Percentiles rank a stretch among this genome's conserved stretches.
Evolutionary conservation across 2,329 filamentous ascomycete species (phyloP).

Genomic region (Colletotrichum horii): DNA sequence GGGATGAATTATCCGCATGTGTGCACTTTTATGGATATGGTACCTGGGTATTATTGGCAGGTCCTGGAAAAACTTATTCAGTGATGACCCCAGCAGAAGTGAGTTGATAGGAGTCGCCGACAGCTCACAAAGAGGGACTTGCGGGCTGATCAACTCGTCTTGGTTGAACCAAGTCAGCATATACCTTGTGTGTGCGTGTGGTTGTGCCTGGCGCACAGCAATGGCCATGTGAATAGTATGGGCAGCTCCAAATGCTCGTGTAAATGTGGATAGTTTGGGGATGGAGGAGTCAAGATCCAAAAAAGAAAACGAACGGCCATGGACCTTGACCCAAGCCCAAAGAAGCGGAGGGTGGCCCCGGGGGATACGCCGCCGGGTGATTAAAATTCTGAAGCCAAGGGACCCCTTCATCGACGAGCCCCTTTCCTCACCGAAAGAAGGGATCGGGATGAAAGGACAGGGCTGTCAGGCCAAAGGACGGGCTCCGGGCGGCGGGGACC

Average conservation of each 20-base stretch:
- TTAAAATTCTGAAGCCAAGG: background rate
- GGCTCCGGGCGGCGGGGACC: constrained; percentile 2
- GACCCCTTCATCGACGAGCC: background rate
- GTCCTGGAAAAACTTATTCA: background rate
- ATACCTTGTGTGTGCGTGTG: background rate
- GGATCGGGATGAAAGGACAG: background rate
- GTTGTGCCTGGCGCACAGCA: background rate
- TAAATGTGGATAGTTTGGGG: background rate
- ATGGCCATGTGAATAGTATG: background rate
- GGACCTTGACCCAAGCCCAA: background rate
- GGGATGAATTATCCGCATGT: background rate
- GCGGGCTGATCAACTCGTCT: background rate
- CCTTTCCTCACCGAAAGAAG: background rate
- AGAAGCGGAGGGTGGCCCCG: background rate
- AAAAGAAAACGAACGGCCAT: background rate
- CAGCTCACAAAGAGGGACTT: background rate
- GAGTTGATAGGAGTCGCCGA: background rate
- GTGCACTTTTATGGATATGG: background rate
- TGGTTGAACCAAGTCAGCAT: background rate
- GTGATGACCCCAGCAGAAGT: background rate
- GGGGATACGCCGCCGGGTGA: background rate
- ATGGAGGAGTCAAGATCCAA: background rate
- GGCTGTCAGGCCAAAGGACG: background rate
- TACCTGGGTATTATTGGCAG: background rate
- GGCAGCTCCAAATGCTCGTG: background rate